Base-by-base conservation (phyloP, 192 early-diverging fungal genomes). In the Backusella luteola region DNA sequence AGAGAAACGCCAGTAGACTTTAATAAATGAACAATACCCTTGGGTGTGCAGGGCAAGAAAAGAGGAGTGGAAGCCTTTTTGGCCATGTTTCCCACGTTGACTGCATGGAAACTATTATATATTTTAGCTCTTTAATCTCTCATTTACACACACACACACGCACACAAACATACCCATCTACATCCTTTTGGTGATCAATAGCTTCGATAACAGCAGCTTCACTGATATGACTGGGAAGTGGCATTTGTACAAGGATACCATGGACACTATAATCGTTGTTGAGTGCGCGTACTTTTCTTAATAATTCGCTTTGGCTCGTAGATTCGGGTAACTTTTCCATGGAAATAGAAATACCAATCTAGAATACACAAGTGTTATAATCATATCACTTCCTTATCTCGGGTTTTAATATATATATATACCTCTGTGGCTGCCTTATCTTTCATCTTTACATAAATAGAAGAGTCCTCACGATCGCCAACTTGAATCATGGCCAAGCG, bases 1-100 rank as follows among this genome's bases (percentile, higher is more conserved):
- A 96, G 80, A 34, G 91, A 78, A 23, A 97, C 84, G 19, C 49
- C 71, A 35, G 69, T 66, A 19, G 66, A 44, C 76, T 89, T 85
- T 34, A 99, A 89, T 74, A 99, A 87, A 84, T 93, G 92, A 66
- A 99, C 89, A 80, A 94, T 89, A 9, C 97, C 98, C 78, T 95
- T 94, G 4, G 98, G 98, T n/a, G 98, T 99, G 85, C 98, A 99
- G 19, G 98, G 93, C 36, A 94, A 84, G 87, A 99, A 98, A 49
- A 92, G 84, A 39, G 97, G 95, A 73, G 88, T 85, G 38, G 86
- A 87, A 11, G 91, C 87, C 66, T 92, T 89, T 80, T 97, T 97
- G 39, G 92, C 92, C 73, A 99, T 85, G 44, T 92, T 87, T 53
- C 98, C 98, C 76, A 97, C 95, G 88, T 99, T 98, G 71, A 89